Conservation (phyloP, 2,329 filamentous ascomycete species). For the Neonectria hederae region DNA sequence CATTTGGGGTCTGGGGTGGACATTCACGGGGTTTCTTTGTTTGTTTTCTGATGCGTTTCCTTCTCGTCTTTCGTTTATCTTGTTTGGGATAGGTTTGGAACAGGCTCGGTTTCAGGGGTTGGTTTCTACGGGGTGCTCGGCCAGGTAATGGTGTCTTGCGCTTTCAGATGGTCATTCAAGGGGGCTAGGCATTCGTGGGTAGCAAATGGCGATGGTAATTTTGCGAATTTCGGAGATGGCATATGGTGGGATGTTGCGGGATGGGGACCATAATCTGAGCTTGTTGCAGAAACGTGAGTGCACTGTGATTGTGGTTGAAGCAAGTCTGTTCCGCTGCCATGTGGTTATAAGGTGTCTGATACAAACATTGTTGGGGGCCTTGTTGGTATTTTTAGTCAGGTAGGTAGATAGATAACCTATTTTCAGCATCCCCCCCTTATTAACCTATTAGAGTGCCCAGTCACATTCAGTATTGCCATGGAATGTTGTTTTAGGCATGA, state of each 20-base stretch:
- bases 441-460: background rate
- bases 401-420: too few relatives aligned
- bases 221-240: background rate
- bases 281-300: slow-evolving; percentile 9
- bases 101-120: slow-evolving; percentile 28
- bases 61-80: slow-evolving; percentile 32
- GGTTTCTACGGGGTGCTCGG: slow-evolving; percentile 34
- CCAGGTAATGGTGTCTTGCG: slow-evolving; percentile 33
- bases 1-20: slow-evolving; percentile 36
- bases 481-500: background rate
- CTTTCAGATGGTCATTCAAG: slow-evolving; percentile 25
- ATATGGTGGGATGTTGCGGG: slow-evolving; percentile 4
- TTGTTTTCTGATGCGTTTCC: slow-evolving; percentile 15
- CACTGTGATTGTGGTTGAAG: background rate
- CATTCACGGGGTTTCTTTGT: slow-evolving; percentile 21
- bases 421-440: too few relatives aligned
- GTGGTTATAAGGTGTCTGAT: background rate
- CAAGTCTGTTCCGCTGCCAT: background rate
- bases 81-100: slow-evolving; percentile 31
- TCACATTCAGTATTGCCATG: background rate
- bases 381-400: too few relatives aligned
- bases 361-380: too few relatives aligned
- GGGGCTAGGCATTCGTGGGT: slow-evolving; percentile 11
- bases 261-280: slow-evolving; percentile 13
- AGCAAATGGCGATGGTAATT: slow-evolving; percentile 11